A percentile compares a stretch with the other conserved stretches of the same genome.
phyloP scores from a whole-genome alignment of 2,329 filamentous ascomycete species.

The Nigrospora sphaerica region DNA sequence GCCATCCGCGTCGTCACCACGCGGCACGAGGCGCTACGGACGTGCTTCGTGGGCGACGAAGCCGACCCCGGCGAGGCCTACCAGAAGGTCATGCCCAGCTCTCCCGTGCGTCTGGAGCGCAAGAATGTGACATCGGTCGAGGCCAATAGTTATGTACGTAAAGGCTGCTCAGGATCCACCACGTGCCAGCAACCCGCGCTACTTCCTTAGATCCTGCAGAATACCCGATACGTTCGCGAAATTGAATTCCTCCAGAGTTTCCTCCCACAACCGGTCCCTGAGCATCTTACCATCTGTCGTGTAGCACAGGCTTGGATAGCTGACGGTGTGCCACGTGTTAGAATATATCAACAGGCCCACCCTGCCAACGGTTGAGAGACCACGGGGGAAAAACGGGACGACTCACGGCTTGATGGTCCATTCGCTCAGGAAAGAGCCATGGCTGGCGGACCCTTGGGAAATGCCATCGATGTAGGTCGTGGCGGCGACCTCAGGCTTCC shows the following conservation, averaged over 20 bases:
- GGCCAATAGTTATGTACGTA: no score
- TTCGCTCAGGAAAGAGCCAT: conserved; percentile 3
- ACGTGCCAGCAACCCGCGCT: no score
- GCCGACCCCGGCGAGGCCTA: conserved; percentile 11
- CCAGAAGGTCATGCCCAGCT: no score
- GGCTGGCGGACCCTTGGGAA: conserved; percentile 1
- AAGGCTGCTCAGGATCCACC: no score
- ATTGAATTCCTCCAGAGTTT: conserved; percentile 19
- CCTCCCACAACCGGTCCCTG: conserved; percentile 18
- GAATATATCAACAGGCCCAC: neutral
- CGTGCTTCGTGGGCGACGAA: neutral
- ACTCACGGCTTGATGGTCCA: conserved; percentile 6
- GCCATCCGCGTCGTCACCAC: neutral
- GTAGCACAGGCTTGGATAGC: conserved; percentile 13
- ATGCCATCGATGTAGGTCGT: conserved; percentile 5
- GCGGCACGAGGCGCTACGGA: neutral
- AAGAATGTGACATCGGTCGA: no score
- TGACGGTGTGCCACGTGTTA: neutral
- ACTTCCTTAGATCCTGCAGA: conserved; percentile 10
- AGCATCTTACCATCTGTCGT: conserved; percentile 11
- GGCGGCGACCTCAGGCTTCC: neutral
- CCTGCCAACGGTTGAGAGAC: neutral
- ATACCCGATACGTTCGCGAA: conserved; percentile 16
- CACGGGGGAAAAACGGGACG: neutral
- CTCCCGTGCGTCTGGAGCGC: no score